Base-by-base conservation (phyloP, 495 filamentous ascomycete species). In the Penicillium salamii region DNA sequence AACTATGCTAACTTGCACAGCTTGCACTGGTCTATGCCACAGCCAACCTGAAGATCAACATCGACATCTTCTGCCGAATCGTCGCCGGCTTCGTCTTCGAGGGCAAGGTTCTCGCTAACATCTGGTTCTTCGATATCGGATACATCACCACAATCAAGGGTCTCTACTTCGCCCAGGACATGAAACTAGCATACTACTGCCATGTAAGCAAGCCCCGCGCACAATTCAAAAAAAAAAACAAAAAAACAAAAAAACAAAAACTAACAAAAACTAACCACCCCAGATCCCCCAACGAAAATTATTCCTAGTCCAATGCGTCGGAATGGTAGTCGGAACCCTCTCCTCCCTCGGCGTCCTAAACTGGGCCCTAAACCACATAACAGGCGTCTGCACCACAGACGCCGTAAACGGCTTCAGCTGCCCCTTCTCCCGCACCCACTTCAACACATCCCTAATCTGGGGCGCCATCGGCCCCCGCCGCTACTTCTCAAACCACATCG, bases 131-230 rank as follows among this genome's bases (percentile, higher is more conserved):
- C 23, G 49, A 57, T 36, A 47, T 92, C 55, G 87, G 88, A 23
- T 85, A 88, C 65, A 91, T 91, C 52, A 86, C 84, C 2, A 88
- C 84, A 1, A 84, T 86, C 5, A 88, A 95, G 68, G 90, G 90
- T 28, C 78, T 95, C 45, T 91, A 90, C 61, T 95, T 95, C 66
- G 83, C 89, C 3, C 81, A 88, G 15, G 90, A 95, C 61, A 76
- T 93, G 46, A 95, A 95, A 63, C 78, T 93, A 1, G 89, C 88
- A 14, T 85, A 91, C 57, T 95, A 95, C 65, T 90, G 90, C 83
- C 90, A 93, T 28, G 63, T 60, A 49, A 49, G 60, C n/a, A n/a
- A n/a, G n/a, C n/a, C n/a, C n/a, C n/a, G n/a, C 15, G 0, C 26
- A 5, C 26, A n/a, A 31, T 12, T 33, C 3, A 26, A 4, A 26